Base-by-base conservation (phyloP, 176 grass and related monocot species). In the Musa itinerans region DNA sequence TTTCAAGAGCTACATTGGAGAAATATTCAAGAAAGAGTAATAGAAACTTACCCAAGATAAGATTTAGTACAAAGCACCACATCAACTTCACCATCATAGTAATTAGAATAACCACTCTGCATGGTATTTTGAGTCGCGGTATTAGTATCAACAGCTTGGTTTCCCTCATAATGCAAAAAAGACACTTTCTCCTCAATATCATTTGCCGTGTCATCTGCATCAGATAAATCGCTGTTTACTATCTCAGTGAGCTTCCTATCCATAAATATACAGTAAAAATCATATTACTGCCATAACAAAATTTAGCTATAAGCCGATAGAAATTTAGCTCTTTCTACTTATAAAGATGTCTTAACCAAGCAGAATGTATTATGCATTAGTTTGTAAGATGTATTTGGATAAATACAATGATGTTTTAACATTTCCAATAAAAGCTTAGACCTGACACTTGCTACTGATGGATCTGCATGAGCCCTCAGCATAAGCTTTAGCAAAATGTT, bases 241-340 rank as follows among this genome's bases (percentile, higher is more conserved):
- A 48, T 83, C 54, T 83, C 70, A 73, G 52, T 66, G 52, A 26
- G 82, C 68, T 70, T 85, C 53, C 84, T 89, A 68, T 59, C 72
- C 27, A 87, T 65, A 82, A 54, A 43, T 56, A 88, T 80, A 81
- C 52, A 81, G 65, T 81, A 58, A 88, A 71, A 92, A 91, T 65
- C 63, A n/a, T 21, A 80, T 57, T 15, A 75, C 16, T 59, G 9
- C 61, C 20, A 72, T 77, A 69, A 8, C 64, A 23, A 63, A 68
- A 81, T 24, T 65, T 27, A 68, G 16, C 4, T 67, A 29, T 34
- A 68, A 29, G 65, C 5, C 13, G 2, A 34, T 43, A 70, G 20
- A 10, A 51, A 50, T 70, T 20, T 51, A 48, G 16, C 43, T 70
- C 34, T 70, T 70, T 20, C 16, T 70, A 51, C 8, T 70, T 22